Percentiles rank a stretch among this genome's conserved stretches.
These are phyloP conservation scores for Pelargonium citronellum DNA, from an alignment of 441 rosid genomes.

Conservation along the genomic window DNA sequence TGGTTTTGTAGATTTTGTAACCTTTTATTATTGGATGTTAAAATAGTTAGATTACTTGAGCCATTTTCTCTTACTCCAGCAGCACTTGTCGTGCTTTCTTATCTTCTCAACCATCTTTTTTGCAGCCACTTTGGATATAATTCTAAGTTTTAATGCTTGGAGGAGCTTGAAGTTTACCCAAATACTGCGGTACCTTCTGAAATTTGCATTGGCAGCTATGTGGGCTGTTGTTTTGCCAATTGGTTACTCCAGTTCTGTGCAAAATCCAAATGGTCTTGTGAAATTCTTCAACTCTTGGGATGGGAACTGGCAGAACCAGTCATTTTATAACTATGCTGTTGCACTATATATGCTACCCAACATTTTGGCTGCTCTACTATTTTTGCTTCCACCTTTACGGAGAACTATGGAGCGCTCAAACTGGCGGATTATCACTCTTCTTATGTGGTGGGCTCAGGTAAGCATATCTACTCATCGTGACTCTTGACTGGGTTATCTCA, in stretches of 20 bases:
- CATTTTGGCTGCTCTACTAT: constrained; percentile 62
- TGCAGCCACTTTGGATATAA: constrained; percentile 77
- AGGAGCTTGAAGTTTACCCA: constrained; percentile 73
- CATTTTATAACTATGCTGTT: constrained; percentile 67
- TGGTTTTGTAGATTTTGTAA: constrained; percentile 12
- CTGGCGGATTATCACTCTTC: constrained; percentile 55
- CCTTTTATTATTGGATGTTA: constrained; percentile 11
- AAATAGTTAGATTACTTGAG: constrained; percentile 11
- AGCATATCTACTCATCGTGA: constrained; percentile 26
- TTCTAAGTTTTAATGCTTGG: constrained; percentile 90
- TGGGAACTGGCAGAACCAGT: constrained; percentile 56
- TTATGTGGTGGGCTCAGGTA: constrained; percentile 99
- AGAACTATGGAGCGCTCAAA: constrained; percentile 86
- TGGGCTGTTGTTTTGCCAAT: constrained; percentile 88
- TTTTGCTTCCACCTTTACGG: constrained; percentile 74
- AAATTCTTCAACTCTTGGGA: constrained; percentile 65
- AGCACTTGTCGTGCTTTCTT: constrained; percentile 9
- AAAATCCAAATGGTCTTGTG: constrained; percentile 66
- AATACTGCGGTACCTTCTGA: constrained; percentile 70
- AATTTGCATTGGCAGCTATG: constrained; percentile 67
- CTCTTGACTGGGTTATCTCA: neutral
- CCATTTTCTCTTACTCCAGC: constrained; percentile 13
- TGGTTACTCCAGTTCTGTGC: constrained; percentile 67
- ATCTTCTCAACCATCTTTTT: constrained; percentile 19
- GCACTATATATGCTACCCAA: constrained; percentile 82